Evolutionary conservation across 78 protist species (phyloP).

Genomic region (Speleostelium caveatum): DNA sequence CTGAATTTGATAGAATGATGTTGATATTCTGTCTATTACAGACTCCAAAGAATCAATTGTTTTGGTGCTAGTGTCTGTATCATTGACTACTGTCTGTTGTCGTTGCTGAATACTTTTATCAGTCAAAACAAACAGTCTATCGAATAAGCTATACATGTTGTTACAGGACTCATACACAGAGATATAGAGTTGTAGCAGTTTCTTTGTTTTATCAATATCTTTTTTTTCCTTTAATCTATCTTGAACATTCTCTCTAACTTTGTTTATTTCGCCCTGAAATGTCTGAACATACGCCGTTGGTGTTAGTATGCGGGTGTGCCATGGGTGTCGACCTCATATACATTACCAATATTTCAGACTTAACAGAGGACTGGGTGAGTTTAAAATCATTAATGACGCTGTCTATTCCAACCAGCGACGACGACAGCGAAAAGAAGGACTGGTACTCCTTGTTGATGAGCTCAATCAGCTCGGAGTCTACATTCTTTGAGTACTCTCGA

Average conservation of each 20-base stretch:
- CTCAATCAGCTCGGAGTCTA: slow-evolving; percentile 61
- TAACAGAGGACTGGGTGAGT: slow-evolving; percentile 36
- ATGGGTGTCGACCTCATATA: not conserved
- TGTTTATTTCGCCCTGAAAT: slow-evolving; percentile 41
- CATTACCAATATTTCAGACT: slow-evolving; percentile 50
- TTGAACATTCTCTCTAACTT: slow-evolving; percentile 64
- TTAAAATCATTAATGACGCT: slow-evolving; percentile 41
- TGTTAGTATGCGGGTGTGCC: not conserved
- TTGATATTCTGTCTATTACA: slow-evolving; percentile 58
- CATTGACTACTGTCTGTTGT: not conserved
- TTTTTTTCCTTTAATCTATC: slow-evolving; percentile 66
- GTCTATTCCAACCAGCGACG: slow-evolving; percentile 59
- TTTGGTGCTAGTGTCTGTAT: not conserved
- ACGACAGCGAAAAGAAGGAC: slow-evolving; percentile 61
- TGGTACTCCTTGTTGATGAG: slow-evolving; percentile 62
- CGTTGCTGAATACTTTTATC: not conserved
- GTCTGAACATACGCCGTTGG: not conserved
- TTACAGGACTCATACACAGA: slow-evolving; percentile 40
- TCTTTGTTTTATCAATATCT: slow-evolving; percentile 50
- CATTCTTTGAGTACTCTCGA: slow-evolving; percentile 19
- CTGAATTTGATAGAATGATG: slow-evolving; percentile 68
- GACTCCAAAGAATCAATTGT: not conserved
- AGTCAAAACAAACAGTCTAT: slow-evolving; percentile 15
- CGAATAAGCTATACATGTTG: slow-evolving; percentile 52
- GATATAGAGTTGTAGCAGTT: slow-evolving; percentile 45